Percentiles rank a stretch among this genome's conserved stretches.
Conservation (phyloP, 768 basidiomycete genomes). For the Pisolithus tinctorius region DNA sequence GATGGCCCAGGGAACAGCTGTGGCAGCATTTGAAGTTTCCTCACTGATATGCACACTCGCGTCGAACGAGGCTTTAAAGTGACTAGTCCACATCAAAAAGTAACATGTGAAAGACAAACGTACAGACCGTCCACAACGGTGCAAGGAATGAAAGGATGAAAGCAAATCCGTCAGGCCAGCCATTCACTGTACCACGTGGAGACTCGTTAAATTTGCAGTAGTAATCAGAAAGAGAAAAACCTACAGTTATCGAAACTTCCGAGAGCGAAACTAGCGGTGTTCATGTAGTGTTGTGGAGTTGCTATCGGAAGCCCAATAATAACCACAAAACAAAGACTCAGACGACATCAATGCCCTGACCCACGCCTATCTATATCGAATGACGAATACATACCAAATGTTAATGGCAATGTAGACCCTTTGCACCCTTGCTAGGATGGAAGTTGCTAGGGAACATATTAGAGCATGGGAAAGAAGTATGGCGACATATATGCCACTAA, state of each 20-base stretch:
- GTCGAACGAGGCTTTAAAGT: slow-evolving; percentile 33
- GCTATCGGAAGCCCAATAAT: slow-evolving; percentile 64
- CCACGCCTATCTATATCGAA: background rate
- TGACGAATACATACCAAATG: slow-evolving; percentile 9
- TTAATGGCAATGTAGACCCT: background rate
- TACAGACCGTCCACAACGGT: slow-evolving; percentile 32
- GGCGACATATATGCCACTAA: background rate
- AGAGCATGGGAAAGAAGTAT: background rate
- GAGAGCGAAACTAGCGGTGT: slow-evolving; percentile 54
- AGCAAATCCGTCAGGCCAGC: slow-evolving; percentile 40
- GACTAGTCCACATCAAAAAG: slow-evolving; percentile 25
- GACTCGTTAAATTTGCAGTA: background rate
- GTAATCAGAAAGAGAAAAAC: slow-evolving; percentile 4
- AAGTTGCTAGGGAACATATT: background rate
- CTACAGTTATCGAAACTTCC: slow-evolving; percentile 55
- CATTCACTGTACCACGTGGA: slow-evolving; percentile 18
- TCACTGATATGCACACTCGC: slow-evolving; percentile 63
- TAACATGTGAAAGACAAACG: background rate
- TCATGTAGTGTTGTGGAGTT: slow-evolving; percentile 54
- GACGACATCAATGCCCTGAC: background rate
- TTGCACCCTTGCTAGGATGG: background rate
- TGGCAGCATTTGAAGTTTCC: slow-evolving; percentile 62
- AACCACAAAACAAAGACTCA: slow-evolving; percentile 54
- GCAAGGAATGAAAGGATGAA: slow-evolving; percentile 36
- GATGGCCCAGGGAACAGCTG: slow-evolving; percentile 66